These are phyloP conservation scores for Thozetella sp. DNA, from an alignment of 495 filamentous ascomycete species.

Conservation along the genomic window DNA sequence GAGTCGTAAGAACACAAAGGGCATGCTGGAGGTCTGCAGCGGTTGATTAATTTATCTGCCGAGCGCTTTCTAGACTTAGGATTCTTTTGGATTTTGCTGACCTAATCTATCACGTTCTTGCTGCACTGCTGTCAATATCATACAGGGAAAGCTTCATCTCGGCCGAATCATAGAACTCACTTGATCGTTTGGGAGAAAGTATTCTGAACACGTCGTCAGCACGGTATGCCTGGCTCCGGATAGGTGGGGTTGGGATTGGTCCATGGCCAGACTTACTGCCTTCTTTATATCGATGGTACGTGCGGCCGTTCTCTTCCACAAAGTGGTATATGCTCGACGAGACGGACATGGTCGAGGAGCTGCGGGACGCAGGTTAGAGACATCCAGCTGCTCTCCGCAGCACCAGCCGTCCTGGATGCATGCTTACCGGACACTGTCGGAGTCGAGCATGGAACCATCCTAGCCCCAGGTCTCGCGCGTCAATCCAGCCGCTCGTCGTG, in stretches of 20 bases:
- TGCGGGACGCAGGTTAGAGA: constrained; percentile 1
- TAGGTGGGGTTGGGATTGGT: too few relatives aligned
- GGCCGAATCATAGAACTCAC: constrained; percentile 16
- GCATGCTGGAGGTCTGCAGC: constrained; percentile 45
- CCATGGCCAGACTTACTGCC: constrained; percentile 16
- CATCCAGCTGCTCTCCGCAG: neutral
- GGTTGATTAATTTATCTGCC: neutral
- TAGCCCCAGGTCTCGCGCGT: too few relatives aligned
- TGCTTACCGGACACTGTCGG: neutral
- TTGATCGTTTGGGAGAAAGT: constrained; percentile 36
- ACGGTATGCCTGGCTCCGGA: neutral
- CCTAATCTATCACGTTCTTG: constrained; percentile 43
- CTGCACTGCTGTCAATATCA: constrained; percentile 11
- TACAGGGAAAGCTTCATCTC: neutral
- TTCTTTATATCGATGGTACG: constrained; percentile 35
- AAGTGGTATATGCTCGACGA: constrained; percentile 30
- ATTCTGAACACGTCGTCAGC: constrained; percentile 24
- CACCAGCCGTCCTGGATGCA: neutral
- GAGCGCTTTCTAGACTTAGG: neutral
- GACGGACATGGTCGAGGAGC: constrained; percentile 32
- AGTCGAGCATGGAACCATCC: too few relatives aligned
- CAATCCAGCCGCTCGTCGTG: neutral
- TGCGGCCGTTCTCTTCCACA: constrained; percentile 35
- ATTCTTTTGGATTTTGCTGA: constrained; percentile 8
- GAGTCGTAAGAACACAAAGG: constrained; percentile 39